Base-by-base conservation (phyloP, 768 basidiomycete species). In the Crucibulum laeve region DNA sequence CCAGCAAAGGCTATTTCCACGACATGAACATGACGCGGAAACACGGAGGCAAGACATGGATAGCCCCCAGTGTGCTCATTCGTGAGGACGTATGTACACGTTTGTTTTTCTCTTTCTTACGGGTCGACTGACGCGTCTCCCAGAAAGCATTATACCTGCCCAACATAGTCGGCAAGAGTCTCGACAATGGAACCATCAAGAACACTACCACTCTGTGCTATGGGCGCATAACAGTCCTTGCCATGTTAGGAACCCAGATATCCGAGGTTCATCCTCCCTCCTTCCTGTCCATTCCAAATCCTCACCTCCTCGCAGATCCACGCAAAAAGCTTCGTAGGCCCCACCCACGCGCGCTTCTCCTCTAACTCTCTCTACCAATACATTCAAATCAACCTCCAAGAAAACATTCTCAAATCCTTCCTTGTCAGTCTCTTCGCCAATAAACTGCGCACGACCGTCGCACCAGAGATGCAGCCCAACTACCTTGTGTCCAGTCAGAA, bases 131-230 rank as follows among this genome's bases (percentile, higher is more conserved):
- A 52, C 44, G n/a, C 23, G 14, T 17, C 13, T 26, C 24, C 14
- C 57, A 98, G 94, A 87, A 84, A 84, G 82, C 95, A 13, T 68
- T 94, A 3, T 96, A 93, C 65, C 83, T 97, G 44, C 95, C 95
- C 2, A 82, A 96, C 56, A 78, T 98, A 21, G 63, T 66, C 1
- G 95, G 95, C 0, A 83, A 77, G 38, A 72, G 79, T 21, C 61
- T 98, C 28, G 72, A 70, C 47, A 73, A 71, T 25, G 66, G 73
- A 33, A 58, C 70, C 42, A 68, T 68, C 40, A 77, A 79, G 22
- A 81, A 92, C 59, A 94, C 92, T 2, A 87, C 91, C 0, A 73
- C 79, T 19, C 69, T 96, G 55, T 83, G 87, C 44, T 72, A 69
- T 25, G 87, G 86, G 7, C 84, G 80, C 50, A 74, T 95, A 42